Conservation (phyloP, 1,284 basidiomycete genomes). For the Leccinum proximum region DNA sequence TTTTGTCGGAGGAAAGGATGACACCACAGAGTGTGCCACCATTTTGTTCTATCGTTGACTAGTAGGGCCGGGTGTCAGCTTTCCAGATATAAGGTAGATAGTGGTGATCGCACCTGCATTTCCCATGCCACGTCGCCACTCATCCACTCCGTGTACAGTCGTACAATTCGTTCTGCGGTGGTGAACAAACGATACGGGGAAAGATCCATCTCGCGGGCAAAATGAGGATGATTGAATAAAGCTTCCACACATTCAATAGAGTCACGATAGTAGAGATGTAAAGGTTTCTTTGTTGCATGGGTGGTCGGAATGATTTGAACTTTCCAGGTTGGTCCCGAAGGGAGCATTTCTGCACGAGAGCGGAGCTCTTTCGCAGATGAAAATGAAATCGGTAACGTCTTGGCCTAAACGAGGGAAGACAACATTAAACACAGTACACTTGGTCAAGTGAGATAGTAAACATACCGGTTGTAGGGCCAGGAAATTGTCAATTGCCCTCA, state of each 20-base stretch:
- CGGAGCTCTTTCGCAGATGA: neutral
- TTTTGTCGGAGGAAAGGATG: neutral
- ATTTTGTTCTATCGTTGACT: neutral
- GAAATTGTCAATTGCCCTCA: too few relatives aligned
- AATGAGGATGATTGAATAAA: neutral
- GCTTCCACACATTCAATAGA: neutral
- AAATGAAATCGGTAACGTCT: neutral
- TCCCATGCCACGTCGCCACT: too few relatives aligned
- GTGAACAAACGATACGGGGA: neutral
- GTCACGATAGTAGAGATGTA: neutral
- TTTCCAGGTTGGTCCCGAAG: neutral
- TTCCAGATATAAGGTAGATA: too few relatives aligned
- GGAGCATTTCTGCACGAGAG: neutral
- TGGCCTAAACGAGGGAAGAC: neutral
- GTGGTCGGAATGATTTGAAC: neutral
- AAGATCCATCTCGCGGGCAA: neutral
- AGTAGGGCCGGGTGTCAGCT: too few relatives aligned
- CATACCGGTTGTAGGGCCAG: too few relatives aligned
- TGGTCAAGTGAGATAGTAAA: too few relatives aligned
- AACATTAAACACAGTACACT: too few relatives aligned
- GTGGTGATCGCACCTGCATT: too few relatives aligned
- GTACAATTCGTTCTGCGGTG: neutral
- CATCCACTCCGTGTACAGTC: neutral
- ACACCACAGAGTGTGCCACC: neutral
- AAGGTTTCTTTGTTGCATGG: neutral